Percentiles rank a stretch among this genome's conserved stretches.
These are phyloP conservation scores for Datura wrightii DNA, from an alignment of 257 asterid species.

Conservation along the genomic window DNA sequence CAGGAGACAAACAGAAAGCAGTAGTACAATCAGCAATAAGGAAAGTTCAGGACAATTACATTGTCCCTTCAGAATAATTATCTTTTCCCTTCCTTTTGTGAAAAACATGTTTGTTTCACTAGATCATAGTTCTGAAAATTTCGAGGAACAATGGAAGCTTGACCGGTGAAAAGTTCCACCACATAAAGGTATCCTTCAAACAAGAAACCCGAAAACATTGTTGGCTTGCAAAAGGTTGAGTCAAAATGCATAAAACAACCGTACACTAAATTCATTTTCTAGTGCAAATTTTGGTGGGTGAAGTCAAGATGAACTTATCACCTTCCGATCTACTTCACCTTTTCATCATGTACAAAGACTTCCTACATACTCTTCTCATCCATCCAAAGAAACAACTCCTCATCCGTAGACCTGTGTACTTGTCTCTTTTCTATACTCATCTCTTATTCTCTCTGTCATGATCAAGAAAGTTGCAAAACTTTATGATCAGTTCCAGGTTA, in stretches of 20 bases:
- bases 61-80: conserved; percentile 1
- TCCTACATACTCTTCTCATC: background rate
- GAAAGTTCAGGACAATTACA: conserved; percentile 8
- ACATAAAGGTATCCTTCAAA: background rate
- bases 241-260: background rate
- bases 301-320: background rate
- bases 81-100: background rate
- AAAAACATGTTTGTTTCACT: background rate
- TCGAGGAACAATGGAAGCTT: conserved; percentile 19
- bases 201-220: background rate
- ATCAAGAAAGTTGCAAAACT: background rate
- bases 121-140: background rate
- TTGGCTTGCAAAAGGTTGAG: background rate
- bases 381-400: background rate
- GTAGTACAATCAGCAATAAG: background rate
- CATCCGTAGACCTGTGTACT: background rate
- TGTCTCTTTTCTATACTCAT: background rate
- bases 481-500: background rate
- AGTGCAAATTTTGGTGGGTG: background rate
- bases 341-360: background rate
- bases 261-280: background rate
- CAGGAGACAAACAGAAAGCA: conserved; percentile 21
- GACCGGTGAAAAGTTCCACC: conserved; percentile 1
- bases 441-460: background rate
- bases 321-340: background rate